A percentile compares a stretch with the other conserved stretches of the same genome.
Conservation (phyloP, 108 stramenopile species). For the Heterococcus sp. region DNA sequence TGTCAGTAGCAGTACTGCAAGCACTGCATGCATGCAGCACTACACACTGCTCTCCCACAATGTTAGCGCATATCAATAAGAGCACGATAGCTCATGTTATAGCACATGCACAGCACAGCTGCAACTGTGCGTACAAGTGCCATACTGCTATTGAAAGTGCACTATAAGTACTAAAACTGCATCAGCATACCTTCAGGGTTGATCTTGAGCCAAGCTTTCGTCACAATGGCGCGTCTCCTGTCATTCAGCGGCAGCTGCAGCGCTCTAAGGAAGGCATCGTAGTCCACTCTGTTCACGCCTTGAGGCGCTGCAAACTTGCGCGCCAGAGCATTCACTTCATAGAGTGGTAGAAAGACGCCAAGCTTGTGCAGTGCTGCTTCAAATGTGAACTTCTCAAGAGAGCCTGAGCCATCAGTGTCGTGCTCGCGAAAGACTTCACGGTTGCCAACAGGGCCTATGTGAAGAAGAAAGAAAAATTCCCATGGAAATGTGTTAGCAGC, state of each 20-base stretch:
- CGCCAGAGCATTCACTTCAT: background rate
- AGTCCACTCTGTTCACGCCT: background rate
- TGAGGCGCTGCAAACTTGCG: background rate
- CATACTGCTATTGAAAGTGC: too few relatives aligned
- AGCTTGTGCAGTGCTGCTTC: background rate
- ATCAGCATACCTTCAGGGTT: background rate
- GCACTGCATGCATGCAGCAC: too few relatives aligned
- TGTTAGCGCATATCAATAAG: too few relatives aligned
- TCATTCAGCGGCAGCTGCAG: background rate
- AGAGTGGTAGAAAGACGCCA: background rate
- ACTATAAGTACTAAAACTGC: too few relatives aligned
- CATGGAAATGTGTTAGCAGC: background rate
- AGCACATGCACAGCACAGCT: too few relatives aligned
- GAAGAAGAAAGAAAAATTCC: background rate
- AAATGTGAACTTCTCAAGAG: background rate
- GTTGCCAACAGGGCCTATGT: background rate
- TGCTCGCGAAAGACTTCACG: background rate
- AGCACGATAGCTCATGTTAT: too few relatives aligned
- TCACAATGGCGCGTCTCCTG: background rate
- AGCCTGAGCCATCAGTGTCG: background rate
- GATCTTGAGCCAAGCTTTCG: background rate
- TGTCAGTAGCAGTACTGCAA: too few relatives aligned
- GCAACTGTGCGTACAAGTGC: too few relatives aligned
- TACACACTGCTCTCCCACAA: too few relatives aligned
- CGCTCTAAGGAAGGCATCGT: background rate